Percentiles rank a stretch among this genome's conserved stretches.
Evolutionary conservation across 441 rosid species (phyloP).

Genomic region (Syzygium syzygioides): DNA sequence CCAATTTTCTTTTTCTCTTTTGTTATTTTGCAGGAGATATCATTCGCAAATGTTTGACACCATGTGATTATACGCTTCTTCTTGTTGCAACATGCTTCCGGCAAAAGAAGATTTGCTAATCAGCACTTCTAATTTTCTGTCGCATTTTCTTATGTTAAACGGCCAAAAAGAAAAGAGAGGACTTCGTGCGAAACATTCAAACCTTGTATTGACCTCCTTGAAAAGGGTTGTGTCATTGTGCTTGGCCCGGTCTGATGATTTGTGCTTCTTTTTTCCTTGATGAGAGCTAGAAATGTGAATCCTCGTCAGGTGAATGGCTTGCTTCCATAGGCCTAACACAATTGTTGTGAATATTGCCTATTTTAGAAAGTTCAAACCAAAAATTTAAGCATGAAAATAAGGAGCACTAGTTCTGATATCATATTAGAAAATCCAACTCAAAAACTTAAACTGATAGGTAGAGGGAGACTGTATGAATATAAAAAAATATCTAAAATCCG

Average conservation of each 20-base stretch:
- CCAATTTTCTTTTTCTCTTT: not conserved
- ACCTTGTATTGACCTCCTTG: not conserved
- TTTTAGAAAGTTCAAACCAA: too few species aligned
- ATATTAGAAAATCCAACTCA: not conserved
- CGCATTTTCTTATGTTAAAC: not conserved
- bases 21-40: not conserved
- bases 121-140: not conserved
- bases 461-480: not conserved
- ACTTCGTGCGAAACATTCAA: not conserved
- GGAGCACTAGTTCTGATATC: not conserved
- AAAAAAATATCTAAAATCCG: rapidly evolving
- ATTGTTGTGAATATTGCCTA: not conserved
- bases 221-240: not conserved
- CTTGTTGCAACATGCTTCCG: not conserved
- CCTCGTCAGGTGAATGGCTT: not conserved
- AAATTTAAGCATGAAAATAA: too few species aligned
- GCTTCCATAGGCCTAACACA: not conserved
- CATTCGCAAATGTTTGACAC: not conserved
- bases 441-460: not conserved
- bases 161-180: not conserved
- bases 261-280: not conserved
- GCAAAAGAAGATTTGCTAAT: not conserved
- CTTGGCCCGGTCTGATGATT: not conserved
- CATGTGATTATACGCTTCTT: not conserved
- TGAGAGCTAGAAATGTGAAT: not conserved